Base-by-base conservation (phyloP, 345 rosid species). In the Gossypium arboreum region DNA sequence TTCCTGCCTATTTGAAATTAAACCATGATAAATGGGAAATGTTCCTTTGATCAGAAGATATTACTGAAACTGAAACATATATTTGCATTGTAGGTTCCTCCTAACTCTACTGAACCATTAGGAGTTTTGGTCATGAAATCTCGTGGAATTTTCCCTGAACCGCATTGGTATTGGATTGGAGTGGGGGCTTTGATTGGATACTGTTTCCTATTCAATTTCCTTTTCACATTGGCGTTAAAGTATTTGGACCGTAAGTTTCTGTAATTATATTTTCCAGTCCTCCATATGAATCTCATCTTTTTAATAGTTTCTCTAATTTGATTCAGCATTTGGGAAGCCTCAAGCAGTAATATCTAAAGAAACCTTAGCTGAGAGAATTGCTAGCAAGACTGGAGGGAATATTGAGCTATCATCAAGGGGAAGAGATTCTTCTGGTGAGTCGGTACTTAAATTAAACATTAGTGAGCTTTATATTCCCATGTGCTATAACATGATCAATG, bases 101-200 rank as follows among this genome's bases (percentile, higher is more conserved):
- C 81, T 4, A 76, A 83, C 69, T 87, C 92, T 39, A 85, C 81
- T 7, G 90, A 90, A 58, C 69, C 98, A 73, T 72, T 94, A 76
- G 98, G 98, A 73, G 91, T 90, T 72, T 9, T 15, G 47, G 51
- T 91, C 81, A 64, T 94, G 79, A 88, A 86, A 82, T 80, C 91
- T 48, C 90, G 94, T 0, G 97, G 93, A 25, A 56, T 92, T 74
- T 88, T 90, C 73, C 80, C 94, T 2, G 84, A 88, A 66, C 90
- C 97, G 61, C 78, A 73, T 75, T 92, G 97, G 95, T 94, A 92
- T 77, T 94, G 97, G 97, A 86, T 92, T 22, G 97, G 92, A 72
- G 79, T 84, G 18, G 95, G 88, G 50, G 95, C 92, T 73, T 69
- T 78, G 75, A 82, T 91, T 22, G 97, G 93, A 77, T 88, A 77